A percentile compares a stretch with the other conserved stretches of the same genome.
These are phyloP conservation scores for Acanthamoeba pearcei DNA, from an alignment of 208 protist genomes.

Conservation along the genomic window DNA sequence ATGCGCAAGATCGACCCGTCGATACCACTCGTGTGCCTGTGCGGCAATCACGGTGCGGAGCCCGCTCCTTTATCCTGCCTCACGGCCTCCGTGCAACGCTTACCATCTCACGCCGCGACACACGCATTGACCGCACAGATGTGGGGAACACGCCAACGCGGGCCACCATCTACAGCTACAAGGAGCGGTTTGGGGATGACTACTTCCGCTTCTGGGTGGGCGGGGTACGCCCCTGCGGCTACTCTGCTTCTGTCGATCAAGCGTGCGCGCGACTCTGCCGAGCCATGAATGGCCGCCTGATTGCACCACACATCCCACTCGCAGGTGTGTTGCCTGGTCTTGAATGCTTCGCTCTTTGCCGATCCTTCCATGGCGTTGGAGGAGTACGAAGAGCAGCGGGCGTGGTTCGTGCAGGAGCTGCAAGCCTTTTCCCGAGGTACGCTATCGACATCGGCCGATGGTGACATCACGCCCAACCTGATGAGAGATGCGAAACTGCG, in stretches of 20 bases:
- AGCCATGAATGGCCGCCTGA: too few relatives aligned
- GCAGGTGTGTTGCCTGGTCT: neutral
- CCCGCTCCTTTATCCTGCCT: too few relatives aligned
- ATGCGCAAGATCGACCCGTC: conserved; percentile 29
- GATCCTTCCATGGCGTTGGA: neutral
- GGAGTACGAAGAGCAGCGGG: conserved; percentile 2
- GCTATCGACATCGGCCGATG: too few relatives aligned
- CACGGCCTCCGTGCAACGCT: too few relatives aligned
- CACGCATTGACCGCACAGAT: neutral
- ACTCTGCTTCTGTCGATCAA: neutral
- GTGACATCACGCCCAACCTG: neutral
- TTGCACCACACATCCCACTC: too few relatives aligned
- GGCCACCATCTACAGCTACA: conserved; percentile 13
- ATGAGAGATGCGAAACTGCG: neutral
- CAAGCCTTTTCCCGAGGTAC: neutral
- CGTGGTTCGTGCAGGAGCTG: conserved; percentile 6
- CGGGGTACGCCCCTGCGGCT: neutral
- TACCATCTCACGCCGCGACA: too few relatives aligned
- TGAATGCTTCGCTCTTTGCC: neutral
- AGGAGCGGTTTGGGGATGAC: conserved; percentile 26
- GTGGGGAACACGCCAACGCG: conserved; percentile 12
- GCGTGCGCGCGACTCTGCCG: neutral
- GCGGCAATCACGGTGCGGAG: conserved; percentile 26
- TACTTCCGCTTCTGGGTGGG: conserved; percentile 46
- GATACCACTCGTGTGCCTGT: conserved; percentile 15